These are phyloP conservation scores for Geosmithia morbida DNA, from an alignment of 2,329 filamentous ascomycete species.

Conservation along the genomic window DNA sequence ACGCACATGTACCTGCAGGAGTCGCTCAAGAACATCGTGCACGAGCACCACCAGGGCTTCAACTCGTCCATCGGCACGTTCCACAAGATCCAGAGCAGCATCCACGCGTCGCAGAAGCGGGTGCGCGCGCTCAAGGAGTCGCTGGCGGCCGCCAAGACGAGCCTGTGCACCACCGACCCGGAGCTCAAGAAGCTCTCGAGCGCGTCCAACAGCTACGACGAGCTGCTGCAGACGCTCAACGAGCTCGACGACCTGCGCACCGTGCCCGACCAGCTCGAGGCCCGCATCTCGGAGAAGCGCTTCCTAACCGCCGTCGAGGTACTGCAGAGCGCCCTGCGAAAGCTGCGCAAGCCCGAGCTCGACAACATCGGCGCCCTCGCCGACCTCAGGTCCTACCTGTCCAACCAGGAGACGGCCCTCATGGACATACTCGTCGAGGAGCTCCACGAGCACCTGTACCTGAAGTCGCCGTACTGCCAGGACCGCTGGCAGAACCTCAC, in stretches of 20 bases:
- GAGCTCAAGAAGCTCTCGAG: conserved; percentile 83
- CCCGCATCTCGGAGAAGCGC: conserved; percentile 88
- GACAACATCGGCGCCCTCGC: conserved; percentile 81
- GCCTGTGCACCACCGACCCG: conserved; percentile 72
- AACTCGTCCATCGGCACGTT: conserved; percentile 98
- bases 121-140: conserved; percentile 74
- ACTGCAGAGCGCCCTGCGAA: conserved; percentile 70
- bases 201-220: conserved; percentile 80
- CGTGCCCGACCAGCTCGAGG: conserved; percentile 85
- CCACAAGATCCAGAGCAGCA: conserved; percentile 93
- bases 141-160: conserved; percentile 65
- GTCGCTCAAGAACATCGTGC: conserved; percentile 86
- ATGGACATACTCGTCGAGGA: conserved; percentile 97
- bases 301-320: conserved; percentile 90
- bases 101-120: conserved; percentile 74
- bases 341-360: conserved; percentile 75
- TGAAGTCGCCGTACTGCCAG: conserved; percentile 95
- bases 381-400: conserved; percentile 76
- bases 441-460: conserved; percentile 88
- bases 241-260: conserved; percentile 79
- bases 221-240: conserved; percentile 68
- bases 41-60: conserved; percentile 98
- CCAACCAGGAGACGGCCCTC: conserved; percentile 81
- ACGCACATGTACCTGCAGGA: conserved; percentile 83
- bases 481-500: conserved; percentile 83